Evolutionary conservation across 805 yeast species (phyloP), one percentile per base, ranked within the genome.

Genomic region (Pichia manshurica): DNA sequence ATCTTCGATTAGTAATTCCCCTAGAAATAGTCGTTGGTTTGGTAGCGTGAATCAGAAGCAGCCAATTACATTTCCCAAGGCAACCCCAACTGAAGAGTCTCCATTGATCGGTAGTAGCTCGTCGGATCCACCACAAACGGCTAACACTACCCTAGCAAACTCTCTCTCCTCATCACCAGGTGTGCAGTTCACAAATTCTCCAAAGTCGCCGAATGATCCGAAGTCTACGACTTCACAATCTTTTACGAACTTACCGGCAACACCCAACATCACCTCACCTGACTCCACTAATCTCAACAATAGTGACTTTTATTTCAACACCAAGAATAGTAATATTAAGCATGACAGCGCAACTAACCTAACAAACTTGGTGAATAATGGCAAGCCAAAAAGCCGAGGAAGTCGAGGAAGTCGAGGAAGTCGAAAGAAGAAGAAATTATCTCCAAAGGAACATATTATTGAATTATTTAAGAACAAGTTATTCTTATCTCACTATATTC

Each of bases 401-500:
- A 25, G 29, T 25, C 29, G 29, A n/a, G n/a, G n/a, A n/a, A n/a
- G n/a, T n/a, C n/a, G n/a, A n/a, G n/a, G 29, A 25, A 25, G 29
- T n/a, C 40, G 28, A 37, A n/a, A 46, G 8, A 47, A 46, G 15
- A 42, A 44, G 7, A 47, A 57, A 3, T 36, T 53, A 12, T 35
- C 62, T 2, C 48, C 61, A 3, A 45, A 40, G 34, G 53, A 55
- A 0, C 69, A 65, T 44, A 50, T 65, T 15, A 29, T 45, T 12
- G 48, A 52, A 12, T 49, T 66, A 16, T 33, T 71, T 3, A 60
- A 54, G 3, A 60, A 61, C 33, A 62, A 62, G 17, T 55, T 65
- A 2, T 84, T 80, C 49, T 51, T 81, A 17, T 64, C 73, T 8
- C 82, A 79, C 53, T 81, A 71, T 54, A 39, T 78, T 6, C 69